A percentile compares a stretch with the other conserved stretches of the same genome.
These are phyloP conservation scores for Tephrocybe sp. DNA, from an alignment of 768 basidiomycete species.

Conservation along the genomic window DNA sequence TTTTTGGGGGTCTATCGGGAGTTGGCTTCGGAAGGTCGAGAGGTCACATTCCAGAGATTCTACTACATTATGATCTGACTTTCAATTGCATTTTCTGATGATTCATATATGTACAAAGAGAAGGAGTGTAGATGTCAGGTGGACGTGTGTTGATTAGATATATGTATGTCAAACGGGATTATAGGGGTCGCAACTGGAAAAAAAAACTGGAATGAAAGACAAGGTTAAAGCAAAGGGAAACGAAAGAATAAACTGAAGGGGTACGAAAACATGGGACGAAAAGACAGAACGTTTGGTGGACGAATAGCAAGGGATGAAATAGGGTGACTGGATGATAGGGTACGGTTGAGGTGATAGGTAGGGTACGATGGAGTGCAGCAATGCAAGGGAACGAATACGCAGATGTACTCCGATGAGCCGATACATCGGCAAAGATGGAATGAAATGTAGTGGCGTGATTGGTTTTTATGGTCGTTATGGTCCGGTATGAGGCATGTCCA, in stretches of 20 bases:
- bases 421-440: conserved; percentile 16
- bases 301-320: conserved; percentile 7
- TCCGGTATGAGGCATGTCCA: conserved; percentile 10
- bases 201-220: neutral
- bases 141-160: conserved; percentile 16
- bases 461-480: conserved; percentile 10
- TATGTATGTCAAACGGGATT: neutral
- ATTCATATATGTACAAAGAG: neutral
- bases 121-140: conserved; percentile 19
- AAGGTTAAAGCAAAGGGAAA: neutral
- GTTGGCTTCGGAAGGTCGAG: conserved; percentile 36
- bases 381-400: conserved; percentile 7
- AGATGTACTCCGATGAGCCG: conserved; percentile 8
- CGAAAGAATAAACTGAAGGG: neutral
- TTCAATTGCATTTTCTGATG: no score
- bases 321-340: conserved; percentile 13
- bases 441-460: conserved; percentile 10
- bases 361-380: conserved; percentile 5
- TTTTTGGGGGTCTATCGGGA: conserved; percentile 40
- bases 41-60: no score
- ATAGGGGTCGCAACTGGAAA: neutral
- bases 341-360: no score
- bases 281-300: neutral
- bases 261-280: conserved; percentile 5
- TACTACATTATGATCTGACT: no score